Evolutionary conservation across 805 yeast species (phyloP), one percentile per base, ranked within the genome.

Genomic region (Sporopachydermia lactativora): DNA sequence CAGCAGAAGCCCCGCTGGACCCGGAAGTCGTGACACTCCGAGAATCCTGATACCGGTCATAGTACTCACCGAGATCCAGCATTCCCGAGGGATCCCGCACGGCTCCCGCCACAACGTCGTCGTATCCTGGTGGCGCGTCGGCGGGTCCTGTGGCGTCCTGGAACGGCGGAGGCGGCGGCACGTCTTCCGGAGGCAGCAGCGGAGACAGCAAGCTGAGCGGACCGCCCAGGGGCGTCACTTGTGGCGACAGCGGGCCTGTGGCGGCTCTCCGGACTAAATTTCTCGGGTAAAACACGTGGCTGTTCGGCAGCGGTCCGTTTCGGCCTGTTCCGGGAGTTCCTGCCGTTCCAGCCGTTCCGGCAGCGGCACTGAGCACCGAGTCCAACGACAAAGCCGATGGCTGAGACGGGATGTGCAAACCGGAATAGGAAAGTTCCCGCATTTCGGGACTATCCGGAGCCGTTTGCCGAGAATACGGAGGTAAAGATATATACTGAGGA

Each of bases 401-500:
- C n/a, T 24, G 31, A 24, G 31, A 24, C 8, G 31, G 31, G n/a
- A 24, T 24, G 31, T 24, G 8, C n/a, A 24, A 24, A n/a, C 31
- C 31, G 8, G 31, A 24, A 24, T 24, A 24, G 8, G 31, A 8
- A n/a, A 24, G 41, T 17, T 18, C 4, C 35, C 3, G 39, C 34
- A 16, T 39, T 28, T 41, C 38, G 4, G 38, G 31, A 17, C 45
- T 37, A 39, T 54, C 15, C 28, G 5, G 13, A 4, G 18, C 41
- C 15, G 18, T 19, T n/a, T 45, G 37, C 6, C 34, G 37, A 6
- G 36, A 35, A 54, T 82, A 82, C 4, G 84, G 78, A 3, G 94
- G 94, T 36, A 82, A 59, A 34, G 81, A 56, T 1, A 89, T 81
- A 50, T 81, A 81, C 3, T 82, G 82, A 59, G 81, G 94, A 1